A percentile compares a stretch with the other conserved stretches of the same genome.
phyloP scores from a whole-genome alignment of 179 eudicot species.

The Amaranthus tricolor region DNA sequence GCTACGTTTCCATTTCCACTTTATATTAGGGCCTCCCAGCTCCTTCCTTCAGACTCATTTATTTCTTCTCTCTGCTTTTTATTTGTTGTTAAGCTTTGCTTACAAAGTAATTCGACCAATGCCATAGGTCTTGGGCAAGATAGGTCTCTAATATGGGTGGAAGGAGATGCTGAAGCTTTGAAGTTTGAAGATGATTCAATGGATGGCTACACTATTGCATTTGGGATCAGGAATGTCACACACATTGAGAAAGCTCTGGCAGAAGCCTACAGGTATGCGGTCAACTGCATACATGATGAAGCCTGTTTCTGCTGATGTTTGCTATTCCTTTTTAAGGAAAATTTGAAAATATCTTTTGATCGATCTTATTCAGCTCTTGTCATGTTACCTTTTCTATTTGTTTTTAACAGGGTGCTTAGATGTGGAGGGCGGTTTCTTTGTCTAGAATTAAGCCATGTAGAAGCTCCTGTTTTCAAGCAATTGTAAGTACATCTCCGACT shows the following conservation, averaged over 20 bases:
- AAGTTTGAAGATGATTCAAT: constrained; percentile 70
- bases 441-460: constrained; percentile 94
- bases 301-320: background rate
- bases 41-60: background rate
- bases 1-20: background rate
- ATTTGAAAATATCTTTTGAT: background rate
- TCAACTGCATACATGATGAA: background rate
- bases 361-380: background rate
- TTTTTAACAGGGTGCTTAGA: constrained; percentile 66
- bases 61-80: background rate
- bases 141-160: constrained; percentile 78
- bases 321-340: background rate
- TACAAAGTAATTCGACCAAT: background rate
- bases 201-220: constrained; percentile 96
- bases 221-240: constrained; percentile 96
- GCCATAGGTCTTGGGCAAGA: constrained; percentile 59
- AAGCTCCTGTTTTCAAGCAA: constrained; percentile 71
- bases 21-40: background rate
- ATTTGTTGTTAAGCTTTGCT: background rate
- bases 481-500: constrained; percentile 51
- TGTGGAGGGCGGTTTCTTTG: constrained; percentile 95
- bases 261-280: constrained; percentile 75
- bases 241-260: constrained; percentile 88
- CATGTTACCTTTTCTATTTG: constrained; percentile 6
- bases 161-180: constrained; percentile 90